These are phyloP conservation scores for Pezicula neosporulosa DNA, from an alignment of 2,329 filamentous ascomycete species.

Conservation along the genomic window DNA sequence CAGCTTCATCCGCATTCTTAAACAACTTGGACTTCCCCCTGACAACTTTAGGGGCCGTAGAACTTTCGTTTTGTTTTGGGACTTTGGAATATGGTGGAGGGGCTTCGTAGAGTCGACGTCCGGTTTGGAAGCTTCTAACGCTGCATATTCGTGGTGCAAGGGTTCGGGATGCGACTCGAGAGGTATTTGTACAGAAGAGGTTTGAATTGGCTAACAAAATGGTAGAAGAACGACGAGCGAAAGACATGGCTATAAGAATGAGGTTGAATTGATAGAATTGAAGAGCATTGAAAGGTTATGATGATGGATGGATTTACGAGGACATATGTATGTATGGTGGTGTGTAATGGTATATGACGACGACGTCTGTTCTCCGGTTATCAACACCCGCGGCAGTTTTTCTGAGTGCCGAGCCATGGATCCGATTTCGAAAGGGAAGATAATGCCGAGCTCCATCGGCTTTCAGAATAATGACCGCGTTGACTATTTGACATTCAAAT, in stretches of 20 bases:
- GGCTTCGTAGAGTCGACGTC: constrained; percentile 7
- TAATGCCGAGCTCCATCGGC: too few species aligned
- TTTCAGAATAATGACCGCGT: too few species aligned
- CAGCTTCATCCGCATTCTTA: constrained; percentile 22
- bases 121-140: constrained; percentile 11
- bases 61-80: constrained; percentile 14
- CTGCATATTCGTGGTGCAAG: constrained; percentile 3
- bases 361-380: too few species aligned
- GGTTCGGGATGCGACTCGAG: constrained; percentile 6
- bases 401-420: too few species aligned
- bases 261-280: not conserved
- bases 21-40: constrained; percentile 21
- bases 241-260: not conserved
- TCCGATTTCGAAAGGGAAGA: too few species aligned
- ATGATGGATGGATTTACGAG: not conserved
- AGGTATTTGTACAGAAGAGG: constrained; percentile 1
- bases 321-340: too few species aligned
- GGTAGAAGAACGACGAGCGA: constrained; percentile 1
- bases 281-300: not conserved
- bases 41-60: constrained; percentile 16
- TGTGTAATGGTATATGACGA: too few species aligned
- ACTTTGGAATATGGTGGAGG: constrained; percentile 14
- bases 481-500: too few species aligned
- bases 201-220: constrained; percentile 4
- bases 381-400: too few species aligned